A percentile compares a stretch with the other conserved stretches of the same genome.
Evolutionary conservation across 108 stramenopile species (phyloP).

Genomic region (Skeletonema grethae): DNA sequence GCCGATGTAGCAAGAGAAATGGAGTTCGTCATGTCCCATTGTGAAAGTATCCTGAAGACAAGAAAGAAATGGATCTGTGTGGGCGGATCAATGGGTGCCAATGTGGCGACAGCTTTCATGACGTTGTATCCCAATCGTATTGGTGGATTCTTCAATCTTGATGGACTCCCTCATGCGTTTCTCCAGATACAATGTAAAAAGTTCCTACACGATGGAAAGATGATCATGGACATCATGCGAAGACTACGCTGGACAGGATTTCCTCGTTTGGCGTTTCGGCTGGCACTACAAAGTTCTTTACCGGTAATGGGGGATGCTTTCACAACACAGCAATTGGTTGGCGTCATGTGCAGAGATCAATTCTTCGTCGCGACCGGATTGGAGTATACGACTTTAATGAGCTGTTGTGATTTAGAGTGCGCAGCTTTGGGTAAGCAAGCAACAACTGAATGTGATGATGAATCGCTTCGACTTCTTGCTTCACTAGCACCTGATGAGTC

Average conservation of each 20-base stretch:
- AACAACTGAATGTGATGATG: constrained; percentile 6
- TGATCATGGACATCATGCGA: constrained; percentile 5
- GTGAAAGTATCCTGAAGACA: background rate
- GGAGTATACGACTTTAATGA: constrained; percentile 22
- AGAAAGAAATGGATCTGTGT: constrained; percentile 10
- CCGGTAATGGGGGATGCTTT: constrained; percentile 16
- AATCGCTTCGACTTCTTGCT: constrained; percentile 7
- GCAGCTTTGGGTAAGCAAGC: constrained; percentile 18
- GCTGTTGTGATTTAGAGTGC: constrained; percentile 25
- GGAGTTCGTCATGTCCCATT: constrained; percentile 16
- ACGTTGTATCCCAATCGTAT: constrained; percentile 10
- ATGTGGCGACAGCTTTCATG: constrained; percentile 14
- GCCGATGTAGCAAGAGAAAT: constrained; percentile 21
- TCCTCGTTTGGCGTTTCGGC: constrained; percentile 3
- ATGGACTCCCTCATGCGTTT: constrained; percentile 29
- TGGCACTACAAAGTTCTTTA: constrained; percentile 3
- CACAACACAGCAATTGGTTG: constrained; percentile 15
- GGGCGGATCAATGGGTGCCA: constrained; percentile 23
- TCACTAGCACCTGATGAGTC: constrained; percentile 19
- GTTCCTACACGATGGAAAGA: constrained; percentile 9
- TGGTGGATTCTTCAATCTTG: constrained; percentile 20
- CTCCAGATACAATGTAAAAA: constrained; percentile 8
- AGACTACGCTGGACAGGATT: constrained; percentile 21
- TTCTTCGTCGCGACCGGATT: constrained; percentile 15
- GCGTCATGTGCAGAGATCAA: constrained; percentile 23